Base-by-base conservation (phyloP, 2,329 filamentous ascomycete species). In the Tetracladium maxilliforme region DNA sequence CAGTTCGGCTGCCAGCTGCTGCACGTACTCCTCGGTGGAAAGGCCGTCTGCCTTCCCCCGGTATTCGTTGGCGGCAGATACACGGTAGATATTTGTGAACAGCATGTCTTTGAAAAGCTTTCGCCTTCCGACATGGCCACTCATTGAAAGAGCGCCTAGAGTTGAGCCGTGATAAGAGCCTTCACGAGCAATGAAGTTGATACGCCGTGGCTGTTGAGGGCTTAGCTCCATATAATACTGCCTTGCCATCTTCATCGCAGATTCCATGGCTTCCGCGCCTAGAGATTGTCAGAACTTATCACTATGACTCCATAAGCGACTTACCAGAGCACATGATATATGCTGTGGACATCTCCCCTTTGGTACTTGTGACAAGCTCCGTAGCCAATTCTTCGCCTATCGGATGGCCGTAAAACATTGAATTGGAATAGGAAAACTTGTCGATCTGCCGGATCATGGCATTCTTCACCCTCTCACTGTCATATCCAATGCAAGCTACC, bases 151-250 rank as follows among this genome's bases (percentile, higher is more conserved):
- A 3, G 71, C 57, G 3, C 70, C 73, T 2, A 81, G 44, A 0
- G 76, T 82, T 15, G 62, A 70, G 6, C 78, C 78, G 36, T 84
- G 78, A 37, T 79, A 84, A 8, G 70, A 75, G 13, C 68, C 58
- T 16, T 65, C 50, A 10, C 77, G 61, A 6, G 70, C 58, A 36
- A 84, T 77, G n/a, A n/a, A n/a, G n/a, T n/a, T n/a, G 1, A 53
- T 55, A 3, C 75, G 59, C 23, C 58, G 43, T 1, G 58, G 54
- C 27, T 76, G 52, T 4, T 54, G 55, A 7, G 43, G 45, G 3
- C 49, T 34, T 11, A 63, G 52, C 42, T 76, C 71, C 10, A 67
- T 51, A 37, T 65, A 75, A 40, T 71, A 82, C 42, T 83, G 75
- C 3, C 67, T 53, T 8, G 70, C 58, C 10, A 81, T 48, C 39